These are phyloP conservation scores for Hypocreales sp. DNA, from an alignment of 2,329 filamentous ascomycete species.

Conservation along the genomic window DNA sequence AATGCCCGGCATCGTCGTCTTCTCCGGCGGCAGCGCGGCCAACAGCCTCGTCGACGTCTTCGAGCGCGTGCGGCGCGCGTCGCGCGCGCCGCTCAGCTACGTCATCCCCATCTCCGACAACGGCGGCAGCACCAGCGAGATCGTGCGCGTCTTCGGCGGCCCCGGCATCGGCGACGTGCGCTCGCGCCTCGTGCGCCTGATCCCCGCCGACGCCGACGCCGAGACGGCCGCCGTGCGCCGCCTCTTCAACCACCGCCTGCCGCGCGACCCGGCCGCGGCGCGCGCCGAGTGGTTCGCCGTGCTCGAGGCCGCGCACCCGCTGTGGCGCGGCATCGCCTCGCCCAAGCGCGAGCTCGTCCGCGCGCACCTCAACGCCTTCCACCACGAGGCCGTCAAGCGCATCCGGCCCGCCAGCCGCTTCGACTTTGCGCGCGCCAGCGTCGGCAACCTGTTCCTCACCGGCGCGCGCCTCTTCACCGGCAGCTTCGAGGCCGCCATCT, in stretches of 20 bases:
- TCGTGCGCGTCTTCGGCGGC: slow-evolving; percentile 88
- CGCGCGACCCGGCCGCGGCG: slow-evolving; percentile 40
- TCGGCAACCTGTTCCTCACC: slow-evolving; percentile 68
- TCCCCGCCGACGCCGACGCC: slow-evolving; percentile 46
- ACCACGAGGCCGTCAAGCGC: slow-evolving; percentile 65
- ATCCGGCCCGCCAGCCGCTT: slow-evolving; percentile 58
- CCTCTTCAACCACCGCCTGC: slow-evolving; percentile 78
- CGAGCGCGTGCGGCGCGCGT: slow-evolving; percentile 46
- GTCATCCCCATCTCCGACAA: slow-evolving; percentile 95
- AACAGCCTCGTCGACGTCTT: slow-evolving; percentile 92
- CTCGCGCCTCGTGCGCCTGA: slow-evolving; percentile 69
- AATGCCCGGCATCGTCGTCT: slow-evolving; percentile 49
- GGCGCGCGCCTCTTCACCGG: slow-evolving; percentile 84
- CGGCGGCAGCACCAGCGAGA: slow-evolving; percentile 81
- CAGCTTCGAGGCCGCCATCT: slow-evolving; percentile 84
- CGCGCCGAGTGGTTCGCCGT: slow-evolving; percentile 76
- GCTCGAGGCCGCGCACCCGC: slow-evolving; percentile 61
- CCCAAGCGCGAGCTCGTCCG: slow-evolving; percentile 65
- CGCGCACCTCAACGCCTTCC: slow-evolving; percentile 60
- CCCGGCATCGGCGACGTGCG: slow-evolving; percentile 46
- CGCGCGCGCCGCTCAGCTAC: slow-evolving; percentile 57
- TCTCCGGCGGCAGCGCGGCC: slow-evolving; percentile 86
- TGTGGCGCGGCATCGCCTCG: slow-evolving; percentile 59
- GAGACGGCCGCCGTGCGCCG: slow-evolving; percentile 63
- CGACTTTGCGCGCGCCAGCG: slow-evolving; percentile 60